phyloP scores from a whole-genome alignment of 805 yeast genomes.

The Candida rishiriensis region DNA sequence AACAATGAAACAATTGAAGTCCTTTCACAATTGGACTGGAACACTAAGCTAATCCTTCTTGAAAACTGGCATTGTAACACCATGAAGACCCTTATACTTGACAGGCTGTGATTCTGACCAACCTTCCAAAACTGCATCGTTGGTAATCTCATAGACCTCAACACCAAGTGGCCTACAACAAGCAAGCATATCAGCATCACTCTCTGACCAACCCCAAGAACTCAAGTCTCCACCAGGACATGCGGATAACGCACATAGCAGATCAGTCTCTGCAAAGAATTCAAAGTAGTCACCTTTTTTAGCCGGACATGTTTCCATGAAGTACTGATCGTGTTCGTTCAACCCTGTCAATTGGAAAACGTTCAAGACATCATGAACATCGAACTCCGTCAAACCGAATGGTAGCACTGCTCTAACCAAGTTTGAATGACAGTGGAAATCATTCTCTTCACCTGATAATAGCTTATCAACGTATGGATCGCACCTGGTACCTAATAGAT shows the following conservation, averaged over 20 bases:
- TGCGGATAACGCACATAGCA: conserved; percentile 59
- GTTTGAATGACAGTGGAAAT: conserved; percentile 65
- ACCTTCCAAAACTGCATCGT: conserved; percentile 37
- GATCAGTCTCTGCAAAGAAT: conserved; percentile 61
- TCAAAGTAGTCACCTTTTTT: conserved; percentile 56
- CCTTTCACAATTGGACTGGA: too few species aligned
- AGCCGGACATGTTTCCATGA: conserved; percentile 69
- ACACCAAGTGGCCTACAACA: conserved; percentile 61
- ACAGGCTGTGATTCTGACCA: conserved; percentile 52
- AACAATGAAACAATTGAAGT: too few species aligned
- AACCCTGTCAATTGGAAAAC: conserved; percentile 68
- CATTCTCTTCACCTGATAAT: conserved; percentile 60
- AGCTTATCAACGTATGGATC: conserved; percentile 66
- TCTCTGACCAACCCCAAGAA: conserved; percentile 70
- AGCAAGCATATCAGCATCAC: conserved; percentile 50
- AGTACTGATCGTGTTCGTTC: conserved; percentile 60
- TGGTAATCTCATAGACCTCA: conserved; percentile 53
- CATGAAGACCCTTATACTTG: conserved; percentile 55
- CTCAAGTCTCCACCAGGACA: conserved; percentile 71
- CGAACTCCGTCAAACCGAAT: conserved; percentile 57
- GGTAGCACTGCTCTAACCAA: conserved; percentile 56
- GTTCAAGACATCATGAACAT: conserved; percentile 65
- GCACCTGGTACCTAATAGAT: conserved; percentile 63
- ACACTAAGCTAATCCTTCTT: conserved; percentile 3
- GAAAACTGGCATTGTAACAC: conserved; percentile 31